Evolutionary conservation across 768 basidiomycete species (phyloP), one percentile per base, ranked within the genome.

Genomic region (Collybia mongolica): DNA sequence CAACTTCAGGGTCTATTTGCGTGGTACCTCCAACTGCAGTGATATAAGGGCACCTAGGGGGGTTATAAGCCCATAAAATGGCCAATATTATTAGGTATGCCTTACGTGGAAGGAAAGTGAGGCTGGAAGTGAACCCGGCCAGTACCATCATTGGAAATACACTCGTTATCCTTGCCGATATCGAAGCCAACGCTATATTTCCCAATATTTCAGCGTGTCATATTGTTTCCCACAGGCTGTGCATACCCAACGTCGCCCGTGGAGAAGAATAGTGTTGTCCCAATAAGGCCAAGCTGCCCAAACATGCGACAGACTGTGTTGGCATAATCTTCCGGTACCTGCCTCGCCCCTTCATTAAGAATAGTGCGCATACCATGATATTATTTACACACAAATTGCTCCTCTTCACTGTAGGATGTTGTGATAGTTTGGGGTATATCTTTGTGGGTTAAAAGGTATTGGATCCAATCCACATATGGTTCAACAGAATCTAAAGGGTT

Each of bases 21-120:
- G 72, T 76, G 0, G 87, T 89, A 7, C 84, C 88, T 2, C 84
- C 88, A 2, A 90, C 78, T 2, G 81, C 39, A 15, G 86, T 88
- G n/a, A 88, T 76, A 47, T 71, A 88, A 2, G 85, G 86, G 57
- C 84, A 87, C 23, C 74, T 76, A 32, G 18, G 22, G 20, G 20
- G 15, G 20, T 29, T 24, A 23, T 8, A 39, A 39, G 45, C 2
- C 51, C 23, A 38, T 39, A 24, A 28, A 29, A 23, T 8, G 35
- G 9, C 3, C 20, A 36, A 18, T 28, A 39, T 19, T n/a, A 32
- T 14, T 9, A 4, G n/a, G 45, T 37, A 40, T 19, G 19, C 23
- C 68, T 57, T 54, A 78, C 74, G 73, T 74, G 42, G 76, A 76
- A 15, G 78, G 79, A 67, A 81, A 81, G 1, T 59, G 62, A 6